Evolutionary conservation across 75 land plant genomes (phyloP).

Genomic region (Larix kaempferi): DNA sequence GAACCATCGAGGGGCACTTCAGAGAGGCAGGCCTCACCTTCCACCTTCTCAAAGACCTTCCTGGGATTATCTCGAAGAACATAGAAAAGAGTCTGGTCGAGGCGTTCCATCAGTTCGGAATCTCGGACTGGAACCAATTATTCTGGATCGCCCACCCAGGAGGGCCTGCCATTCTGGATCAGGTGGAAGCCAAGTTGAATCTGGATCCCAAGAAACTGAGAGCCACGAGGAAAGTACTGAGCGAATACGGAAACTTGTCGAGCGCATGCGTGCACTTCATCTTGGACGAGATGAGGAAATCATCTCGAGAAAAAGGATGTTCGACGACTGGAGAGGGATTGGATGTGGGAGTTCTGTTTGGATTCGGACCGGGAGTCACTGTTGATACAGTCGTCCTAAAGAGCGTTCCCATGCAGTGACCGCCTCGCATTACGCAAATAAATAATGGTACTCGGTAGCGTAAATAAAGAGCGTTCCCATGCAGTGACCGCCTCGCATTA

Average conservation of each 20-base stretch:
- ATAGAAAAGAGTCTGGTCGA: conserved; percentile 26
- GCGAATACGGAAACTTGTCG: conserved; percentile 41
- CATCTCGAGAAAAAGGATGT: conserved; percentile 7
- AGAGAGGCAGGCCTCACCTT: conserved; percentile 43
- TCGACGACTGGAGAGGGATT: conserved; percentile 35
- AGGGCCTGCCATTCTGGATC: conserved; percentile 26
- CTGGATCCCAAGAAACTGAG: conserved; percentile 20
- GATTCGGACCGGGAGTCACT: conserved; percentile 46
- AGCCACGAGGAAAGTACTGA: conserved; percentile 23
- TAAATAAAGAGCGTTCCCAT: conserved; percentile 1
- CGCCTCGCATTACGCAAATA: no score
- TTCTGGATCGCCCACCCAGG: conserved; percentile 45
- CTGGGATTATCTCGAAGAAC: conserved; percentile 29
- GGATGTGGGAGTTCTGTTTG: conserved; percentile 30
- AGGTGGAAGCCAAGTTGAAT: conserved; percentile 30
- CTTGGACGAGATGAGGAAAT: conserved; percentile 27
- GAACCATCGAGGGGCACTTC: conserved; percentile 32
- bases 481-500: conserved; percentile 11
- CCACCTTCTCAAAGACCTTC: neutral
- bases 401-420: no score
- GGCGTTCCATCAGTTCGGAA: conserved; percentile 17
- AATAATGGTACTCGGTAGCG: no score
- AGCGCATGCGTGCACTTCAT: conserved; percentile 35
- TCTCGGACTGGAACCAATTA: conserved; percentile 27
- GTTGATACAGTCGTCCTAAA: conserved; percentile 32